These are phyloP conservation scores for Axilococcus clingmanii DNA, from an alignment of 139 green algal genomes.

Conservation along the genomic window DNA sequence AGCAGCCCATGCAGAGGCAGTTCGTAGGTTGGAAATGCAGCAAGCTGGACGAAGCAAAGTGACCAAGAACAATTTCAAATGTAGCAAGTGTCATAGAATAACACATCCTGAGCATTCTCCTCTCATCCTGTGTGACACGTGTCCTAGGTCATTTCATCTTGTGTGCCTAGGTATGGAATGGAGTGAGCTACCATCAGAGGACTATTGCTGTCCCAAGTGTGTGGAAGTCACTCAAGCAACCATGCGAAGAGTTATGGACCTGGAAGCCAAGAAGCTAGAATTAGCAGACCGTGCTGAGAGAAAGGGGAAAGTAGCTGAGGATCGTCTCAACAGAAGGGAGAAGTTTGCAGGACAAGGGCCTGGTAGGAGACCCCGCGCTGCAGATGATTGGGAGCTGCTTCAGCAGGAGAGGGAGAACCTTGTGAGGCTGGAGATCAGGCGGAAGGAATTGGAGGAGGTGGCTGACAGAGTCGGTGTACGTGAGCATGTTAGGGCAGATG, in stretches of 20 bases:
- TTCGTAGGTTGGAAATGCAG: conserved; percentile 5
- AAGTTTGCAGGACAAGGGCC: neutral
- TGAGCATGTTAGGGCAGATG: neutral
- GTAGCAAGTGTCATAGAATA: conserved; percentile 38
- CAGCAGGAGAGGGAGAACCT: conserved; percentile 25
- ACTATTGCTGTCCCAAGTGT: conserved; percentile 43
- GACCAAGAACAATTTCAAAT: conserved; percentile 48
- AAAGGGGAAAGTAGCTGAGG: conserved; percentile 30
- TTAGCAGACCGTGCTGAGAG: conserved; percentile 9
- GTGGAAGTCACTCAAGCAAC: conserved; percentile 18
- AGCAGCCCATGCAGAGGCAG: conserved; percentile 5
- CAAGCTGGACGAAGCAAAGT: conserved; percentile 2
- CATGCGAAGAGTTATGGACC: conserved; percentile 25
- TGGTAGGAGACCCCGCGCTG: neutral
- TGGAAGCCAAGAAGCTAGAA: conserved; percentile 14
- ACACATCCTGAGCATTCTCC: conserved; percentile 23
- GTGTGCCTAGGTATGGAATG: conserved; percentile 30
- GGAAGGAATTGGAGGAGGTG: conserved; percentile 5
- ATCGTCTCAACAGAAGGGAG: conserved; percentile 25
- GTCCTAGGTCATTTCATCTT: conserved; percentile 37
- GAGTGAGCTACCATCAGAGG: conserved; percentile 24
- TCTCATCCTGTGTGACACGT: conserved; percentile 43
- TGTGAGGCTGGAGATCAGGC: conserved; percentile 2
- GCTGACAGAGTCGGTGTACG: neutral
- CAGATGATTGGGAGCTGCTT: conserved; percentile 26